Conservation (phyloP, 108 stramenopile species). For the Fragilaria radians region DNA sequence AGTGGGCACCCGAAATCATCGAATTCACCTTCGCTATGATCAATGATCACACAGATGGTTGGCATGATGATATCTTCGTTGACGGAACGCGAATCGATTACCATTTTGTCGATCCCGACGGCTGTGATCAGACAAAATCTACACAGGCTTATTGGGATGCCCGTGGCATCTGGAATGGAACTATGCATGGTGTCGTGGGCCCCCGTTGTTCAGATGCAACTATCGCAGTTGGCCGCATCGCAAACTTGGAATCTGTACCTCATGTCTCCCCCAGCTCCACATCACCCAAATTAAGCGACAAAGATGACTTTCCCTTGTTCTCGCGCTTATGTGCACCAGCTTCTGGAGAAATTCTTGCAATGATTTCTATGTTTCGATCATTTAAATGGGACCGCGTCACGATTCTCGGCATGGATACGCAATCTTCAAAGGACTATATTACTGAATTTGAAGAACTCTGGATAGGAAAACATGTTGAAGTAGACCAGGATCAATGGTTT, state of each 20-base stretch:
- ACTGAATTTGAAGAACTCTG: slow-evolving; percentile 4
- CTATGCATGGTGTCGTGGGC: slow-evolving; percentile 10
- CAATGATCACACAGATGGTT: slow-evolving; percentile 11
- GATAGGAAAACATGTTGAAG: background rate
- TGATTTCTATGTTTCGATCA: slow-evolving; percentile 1
- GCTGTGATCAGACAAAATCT: slow-evolving; percentile 14
- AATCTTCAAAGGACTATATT: slow-evolving; percentile 7
- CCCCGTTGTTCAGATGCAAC: slow-evolving; percentile 10
- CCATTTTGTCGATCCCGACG: background rate
- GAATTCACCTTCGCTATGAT: slow-evolving; percentile 5
- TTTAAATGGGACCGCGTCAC: slow-evolving; percentile 14
- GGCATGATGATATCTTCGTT: slow-evolving; percentile 2
- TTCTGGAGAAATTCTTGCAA: slow-evolving; percentile 2
- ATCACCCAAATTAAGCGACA: slow-evolving; percentile 4
- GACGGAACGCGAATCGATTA: slow-evolving; percentile 2
- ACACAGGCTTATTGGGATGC: slow-evolving; percentile 8
- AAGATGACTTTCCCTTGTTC: slow-evolving; percentile 10
- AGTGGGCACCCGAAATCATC: slow-evolving; percentile 11
- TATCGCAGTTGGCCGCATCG: slow-evolving; percentile 2
- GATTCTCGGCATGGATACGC: slow-evolving; percentile 11
- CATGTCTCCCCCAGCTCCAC: slow-evolving; percentile 6
- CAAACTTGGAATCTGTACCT: slow-evolving; percentile 2
- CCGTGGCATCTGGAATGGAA: background rate
- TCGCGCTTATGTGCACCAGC: slow-evolving; percentile 4
- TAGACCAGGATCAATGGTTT: background rate